These are phyloP conservation scores for Nothophytophthora sp. DNA, from an alignment of 352 stramenopile genomes.

Conservation along the genomic window DNA sequence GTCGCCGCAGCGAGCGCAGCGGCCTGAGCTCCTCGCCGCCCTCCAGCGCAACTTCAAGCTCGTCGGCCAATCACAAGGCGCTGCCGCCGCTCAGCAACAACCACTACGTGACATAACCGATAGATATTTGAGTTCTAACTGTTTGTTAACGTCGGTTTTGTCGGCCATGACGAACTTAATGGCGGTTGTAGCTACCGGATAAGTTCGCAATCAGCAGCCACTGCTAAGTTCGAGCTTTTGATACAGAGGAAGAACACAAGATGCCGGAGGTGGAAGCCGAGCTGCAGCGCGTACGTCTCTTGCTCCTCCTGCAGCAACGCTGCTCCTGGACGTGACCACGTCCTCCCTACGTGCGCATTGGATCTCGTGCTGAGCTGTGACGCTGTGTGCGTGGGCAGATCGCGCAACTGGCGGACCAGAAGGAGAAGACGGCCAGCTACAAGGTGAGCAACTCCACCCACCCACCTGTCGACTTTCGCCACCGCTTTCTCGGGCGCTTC, in stretches of 20 bases:
- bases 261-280: slow-evolving; percentile 36
- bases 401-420: slow-evolving; percentile 64
- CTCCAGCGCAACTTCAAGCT: slow-evolving; percentile 3
- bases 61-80: slow-evolving; percentile 32
- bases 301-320: too few relatives aligned
- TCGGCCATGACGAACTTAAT: too few relatives aligned
- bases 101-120: too few relatives aligned
- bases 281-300: slow-evolving; percentile 52
- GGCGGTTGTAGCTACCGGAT: too few relatives aligned
- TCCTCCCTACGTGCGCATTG: too few relatives aligned
- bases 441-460: slow-evolving; percentile 60
- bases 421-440: slow-evolving; percentile 75
- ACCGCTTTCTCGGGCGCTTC: too few relatives aligned
- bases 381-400: slow-evolving; percentile 38
- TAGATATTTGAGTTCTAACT: too few relatives aligned
- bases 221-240: not conserved
- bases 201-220: too few relatives aligned
- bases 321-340: too few relatives aligned
- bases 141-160: too few relatives aligned
- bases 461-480: too few relatives aligned
- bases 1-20: slow-evolving; percentile 48
- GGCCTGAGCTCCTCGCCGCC: slow-evolving; percentile 6
- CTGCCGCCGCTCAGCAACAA: slow-evolving; percentile 60
- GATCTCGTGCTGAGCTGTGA: not conserved
- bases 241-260: slow-evolving; percentile 15